Percentiles rank a stretch among this genome's conserved stretches.
Evolutionary conservation across 75 land plant genomes (phyloP).

Genomic region (Larix kaempferi): DNA sequence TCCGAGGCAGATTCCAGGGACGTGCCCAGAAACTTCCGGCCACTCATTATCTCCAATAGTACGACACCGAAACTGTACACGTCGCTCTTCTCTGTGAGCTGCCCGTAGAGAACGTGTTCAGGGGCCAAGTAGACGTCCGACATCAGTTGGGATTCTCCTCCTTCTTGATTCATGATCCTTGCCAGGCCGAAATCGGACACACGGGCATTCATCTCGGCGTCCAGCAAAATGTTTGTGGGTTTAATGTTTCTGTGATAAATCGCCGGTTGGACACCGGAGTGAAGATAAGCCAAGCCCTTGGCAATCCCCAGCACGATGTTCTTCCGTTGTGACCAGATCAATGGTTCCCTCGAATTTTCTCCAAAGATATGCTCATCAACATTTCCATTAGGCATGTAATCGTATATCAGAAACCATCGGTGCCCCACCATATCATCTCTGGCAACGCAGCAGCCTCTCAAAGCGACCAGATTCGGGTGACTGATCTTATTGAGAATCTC

Average conservation of each 20-base stretch:
- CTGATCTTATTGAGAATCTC: constrained; percentile 67
- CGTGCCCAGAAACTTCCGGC: background rate
- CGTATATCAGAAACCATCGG: constrained; percentile 71
- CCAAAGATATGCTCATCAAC: constrained; percentile 64
- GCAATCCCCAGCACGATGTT: constrained; percentile 50
- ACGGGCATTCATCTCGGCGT: constrained; percentile 58
- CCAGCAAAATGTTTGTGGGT: constrained; percentile 65
- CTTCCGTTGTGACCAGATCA: constrained; percentile 57
- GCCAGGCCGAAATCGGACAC: constrained; percentile 85
- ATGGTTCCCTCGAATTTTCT: constrained; percentile 17
- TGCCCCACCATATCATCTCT: constrained; percentile 45
- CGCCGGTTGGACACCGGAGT: constrained; percentile 43
- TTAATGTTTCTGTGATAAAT: constrained; percentile 78
- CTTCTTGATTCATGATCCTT: constrained; percentile 26
- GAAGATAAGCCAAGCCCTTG: constrained; percentile 82
- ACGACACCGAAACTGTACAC: constrained; percentile 14
- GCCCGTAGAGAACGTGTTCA: constrained; percentile 38
- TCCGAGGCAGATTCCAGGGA: background rate
- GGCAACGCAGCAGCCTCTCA: constrained; percentile 54
- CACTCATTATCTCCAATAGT: constrained; percentile 1
- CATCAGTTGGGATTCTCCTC: constrained; percentile 33
- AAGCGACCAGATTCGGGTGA: constrained; percentile 74
- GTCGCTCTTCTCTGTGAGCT: constrained; percentile 7
- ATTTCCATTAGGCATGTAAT: constrained; percentile 66
- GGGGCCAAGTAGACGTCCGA: constrained; percentile 24